Conservation (phyloP, 176 grass and related monocot species). For the Ensete ventricosum region DNA sequence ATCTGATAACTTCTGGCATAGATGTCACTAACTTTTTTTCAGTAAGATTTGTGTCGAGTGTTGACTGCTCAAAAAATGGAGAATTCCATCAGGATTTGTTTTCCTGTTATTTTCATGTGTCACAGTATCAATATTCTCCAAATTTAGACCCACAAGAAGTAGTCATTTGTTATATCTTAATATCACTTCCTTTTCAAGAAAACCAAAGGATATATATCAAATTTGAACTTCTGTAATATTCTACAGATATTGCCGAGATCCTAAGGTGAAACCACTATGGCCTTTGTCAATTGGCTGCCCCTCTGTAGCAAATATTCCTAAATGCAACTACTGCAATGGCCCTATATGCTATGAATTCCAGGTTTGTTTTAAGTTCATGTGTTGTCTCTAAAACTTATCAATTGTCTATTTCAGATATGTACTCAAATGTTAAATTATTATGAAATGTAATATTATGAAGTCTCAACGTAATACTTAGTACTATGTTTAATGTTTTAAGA, state of each 20-base stretch:
- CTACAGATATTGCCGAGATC: constrained; percentile 66
- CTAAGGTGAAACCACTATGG: constrained; percentile 74
- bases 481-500: neutral
- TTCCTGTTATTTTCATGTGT: neutral
- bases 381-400: constrained; percentile 3
- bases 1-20: neutral
- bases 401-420: constrained; percentile 1
- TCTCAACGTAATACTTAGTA: neutral
- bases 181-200: neutral
- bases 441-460: neutral
- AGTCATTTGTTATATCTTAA: neutral
- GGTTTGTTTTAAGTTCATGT: constrained; percentile 28
- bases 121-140: neutral
- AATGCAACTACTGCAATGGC: constrained; percentile 65
- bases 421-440: neutral
- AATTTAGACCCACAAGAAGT: neutral
- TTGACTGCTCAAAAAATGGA: neutral
- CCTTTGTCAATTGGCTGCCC: constrained; percentile 49
- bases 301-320: constrained; percentile 49
- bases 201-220: neutral
- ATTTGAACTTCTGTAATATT: constrained; percentile 15
- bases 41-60: neutral
- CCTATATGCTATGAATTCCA: constrained; percentile 88
- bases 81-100: neutral
- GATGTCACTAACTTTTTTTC: neutral